Evolutionary conservation across 768 basidiomycete genomes (phyloP).

Genomic region (Calvatia gigantea): DNA sequence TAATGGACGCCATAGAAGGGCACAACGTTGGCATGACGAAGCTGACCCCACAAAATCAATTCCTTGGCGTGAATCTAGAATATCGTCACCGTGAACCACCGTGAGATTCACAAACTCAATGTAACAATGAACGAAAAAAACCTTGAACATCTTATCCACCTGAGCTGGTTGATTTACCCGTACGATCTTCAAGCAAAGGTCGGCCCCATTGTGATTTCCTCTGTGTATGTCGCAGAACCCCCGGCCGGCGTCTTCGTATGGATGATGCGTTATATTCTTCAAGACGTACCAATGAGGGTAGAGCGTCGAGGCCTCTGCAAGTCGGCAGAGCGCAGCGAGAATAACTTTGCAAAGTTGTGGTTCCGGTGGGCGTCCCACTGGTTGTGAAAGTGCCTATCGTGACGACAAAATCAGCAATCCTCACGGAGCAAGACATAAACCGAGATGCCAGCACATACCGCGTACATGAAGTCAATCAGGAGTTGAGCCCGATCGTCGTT

Average conservation of each 20-base stretch:
- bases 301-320: neutral
- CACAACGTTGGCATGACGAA: slow-evolving; percentile 6
- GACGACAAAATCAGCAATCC: neutral
- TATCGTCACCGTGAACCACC: neutral
- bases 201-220: neutral
- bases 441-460: neutral
- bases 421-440: neutral
- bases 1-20: slow-evolving; percentile 12
- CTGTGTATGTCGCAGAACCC: neutral
- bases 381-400: neutral
- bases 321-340: neutral
- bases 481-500: neutral
- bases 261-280: neutral
- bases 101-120: neutral
- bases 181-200: slow-evolving; percentile 2
- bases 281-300: neutral
- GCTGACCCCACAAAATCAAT: slow-evolving; percentile 4
- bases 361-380: no score
- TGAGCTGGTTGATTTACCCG: slow-evolving; percentile 10
- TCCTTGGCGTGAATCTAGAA: slow-evolving; percentile 4
- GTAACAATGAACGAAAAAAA: slow-evolving; percentile 20
- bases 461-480: neutral
- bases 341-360: no score
- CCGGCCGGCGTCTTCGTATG: neutral
- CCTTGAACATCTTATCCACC: slow-evolving; percentile 19